These are phyloP conservation scores for Nakazawaea siamensis DNA, from an alignment of 805 yeast species.

Conservation along the genomic window DNA sequence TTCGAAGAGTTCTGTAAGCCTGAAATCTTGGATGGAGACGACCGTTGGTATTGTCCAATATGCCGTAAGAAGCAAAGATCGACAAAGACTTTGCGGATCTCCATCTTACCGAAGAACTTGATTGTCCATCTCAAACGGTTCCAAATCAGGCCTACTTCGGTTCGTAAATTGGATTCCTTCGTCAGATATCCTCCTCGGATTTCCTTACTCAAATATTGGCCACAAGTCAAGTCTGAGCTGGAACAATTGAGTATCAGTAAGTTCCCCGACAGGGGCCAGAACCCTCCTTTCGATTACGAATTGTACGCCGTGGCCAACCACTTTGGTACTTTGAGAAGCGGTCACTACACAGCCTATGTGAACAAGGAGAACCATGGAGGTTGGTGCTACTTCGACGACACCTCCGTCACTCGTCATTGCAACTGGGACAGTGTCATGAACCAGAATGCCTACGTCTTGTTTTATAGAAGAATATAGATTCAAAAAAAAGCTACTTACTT, in stretches of 20 bases:
- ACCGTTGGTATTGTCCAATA: slow-evolving; percentile 77
- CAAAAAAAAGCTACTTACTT: slow-evolving; percentile 7
- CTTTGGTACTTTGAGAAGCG: slow-evolving; percentile 73
- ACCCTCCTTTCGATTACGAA: slow-evolving; percentile 71
- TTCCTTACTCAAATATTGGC: slow-evolving; percentile 66
- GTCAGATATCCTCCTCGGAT: slow-evolving; percentile 57
- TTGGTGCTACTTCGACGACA: slow-evolving; percentile 84
- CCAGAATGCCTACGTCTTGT: slow-evolving; percentile 75
- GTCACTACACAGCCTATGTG: slow-evolving; percentile 83
- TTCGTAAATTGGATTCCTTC: slow-evolving; percentile 54
- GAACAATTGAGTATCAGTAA: slow-evolving; percentile 27
- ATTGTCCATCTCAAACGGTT: slow-evolving; percentile 86
- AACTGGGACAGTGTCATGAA: slow-evolving; percentile 49
- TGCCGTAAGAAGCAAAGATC: slow-evolving; percentile 61
- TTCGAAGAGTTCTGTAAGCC: slow-evolving; percentile 68
- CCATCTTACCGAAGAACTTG: slow-evolving; percentile 70
- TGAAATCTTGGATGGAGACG: slow-evolving; percentile 68
- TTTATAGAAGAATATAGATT: slow-evolving; percentile 43
- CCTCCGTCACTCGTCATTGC: slow-evolving; percentile 49
- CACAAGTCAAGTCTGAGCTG: slow-evolving; percentile 30
- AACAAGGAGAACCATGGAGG: slow-evolving; percentile 42
- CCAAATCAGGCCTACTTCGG: slow-evolving; percentile 39
- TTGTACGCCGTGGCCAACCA: slow-evolving; percentile 81
- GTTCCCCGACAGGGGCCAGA: slow-evolving; percentile 62
- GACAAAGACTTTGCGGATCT: slow-evolving; percentile 60